These are phyloP conservation scores for Fusarium solani-melongenae DNA, from an alignment of 2,329 filamentous ascomycete species.

Conservation along the genomic window DNA sequence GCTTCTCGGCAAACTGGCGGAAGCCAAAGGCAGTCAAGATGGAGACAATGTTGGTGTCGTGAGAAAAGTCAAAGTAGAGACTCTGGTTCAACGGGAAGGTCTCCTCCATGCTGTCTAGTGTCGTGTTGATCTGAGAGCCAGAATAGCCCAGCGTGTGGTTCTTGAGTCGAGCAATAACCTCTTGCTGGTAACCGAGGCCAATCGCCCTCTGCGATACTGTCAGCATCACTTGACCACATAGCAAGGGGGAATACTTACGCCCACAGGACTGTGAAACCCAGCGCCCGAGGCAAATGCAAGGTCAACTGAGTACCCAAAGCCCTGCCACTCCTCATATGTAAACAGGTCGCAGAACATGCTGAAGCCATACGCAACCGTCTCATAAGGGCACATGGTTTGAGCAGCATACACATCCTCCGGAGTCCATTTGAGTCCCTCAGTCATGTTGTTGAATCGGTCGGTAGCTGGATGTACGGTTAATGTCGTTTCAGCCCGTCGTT, in stretches of 20 bases:
- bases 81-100: slow-evolving; percentile 81
- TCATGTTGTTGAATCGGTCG: slow-evolving; percentile 65
- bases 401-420: slow-evolving; percentile 72
- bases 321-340: slow-evolving; percentile 78
- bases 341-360: slow-evolving; percentile 80
- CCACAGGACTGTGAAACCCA: slow-evolving; percentile 73
- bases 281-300: slow-evolving; percentile 71
- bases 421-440: slow-evolving; percentile 72
- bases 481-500: neutral
- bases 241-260: slow-evolving; percentile 52
- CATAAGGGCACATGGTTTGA: slow-evolving; percentile 80
- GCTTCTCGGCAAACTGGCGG: slow-evolving; percentile 71
- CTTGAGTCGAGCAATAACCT: slow-evolving; percentile 76
- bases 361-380: slow-evolving; percentile 81
- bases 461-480: slow-evolving; percentile 60
- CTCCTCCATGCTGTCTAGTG: slow-evolving; percentile 72
- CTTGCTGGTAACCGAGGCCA: slow-evolving; percentile 79
- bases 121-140: slow-evolving; percentile 73
- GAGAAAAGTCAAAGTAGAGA: slow-evolving; percentile 81
- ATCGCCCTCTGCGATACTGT: slow-evolving; percentile 64
- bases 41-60: slow-evolving; percentile 79
- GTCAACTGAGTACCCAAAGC: slow-evolving; percentile 78
- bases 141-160: slow-evolving; percentile 72
- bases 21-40: slow-evolving; percentile 79
- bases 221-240: neutral